Base-by-base conservation (phyloP, 129 eudicot genomes). In the Gnaphalium uliginosum region DNA sequence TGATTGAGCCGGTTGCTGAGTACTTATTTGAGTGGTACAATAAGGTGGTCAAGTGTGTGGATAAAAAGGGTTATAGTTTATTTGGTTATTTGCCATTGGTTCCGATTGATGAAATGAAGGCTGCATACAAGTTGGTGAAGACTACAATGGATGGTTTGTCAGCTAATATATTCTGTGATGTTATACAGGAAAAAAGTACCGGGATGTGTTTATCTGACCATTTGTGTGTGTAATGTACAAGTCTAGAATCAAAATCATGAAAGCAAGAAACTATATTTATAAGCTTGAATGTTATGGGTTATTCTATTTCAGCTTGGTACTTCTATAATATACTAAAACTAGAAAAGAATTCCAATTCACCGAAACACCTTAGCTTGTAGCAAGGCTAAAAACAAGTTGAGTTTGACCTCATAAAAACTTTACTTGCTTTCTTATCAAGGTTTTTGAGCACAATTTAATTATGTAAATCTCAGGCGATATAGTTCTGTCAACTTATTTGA, bases 61-160 rank as follows among this genome's bases (percentile, higher is more conserved):
- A 50, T 2, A 79, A 23, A 8, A 82, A 87, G 79, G 96, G 93
- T 64, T 81, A 87, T 68, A 41, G 68, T 33, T 22, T 84, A 8
- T 84, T 79, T 23, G 51, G 72, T 70, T 76, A 87, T 72, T 19
- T 87, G 25, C 98, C 98, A 0, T 68, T 74, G 39, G 61, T 89
- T 25, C 98, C 98, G 1, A 66, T 86, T 1, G 85, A 84, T 5
- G 96, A 87, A 22, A 76, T 89, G 32, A 81, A 81, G 24, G 84
- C 81, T 76, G 98, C 98, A 8, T 87, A 82, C 74, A 86, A 85
- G 78, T 85, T 82, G 78, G 86, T 82, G 50, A 88, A 84, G 81
- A 67, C 88, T 2, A 74, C 79, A 66, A 77, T 68, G 54, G 90
- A 66, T 50, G 81, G 71, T 14, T 61, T 32, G 11, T 32, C 76